phyloP scores from a whole-genome alignment of 352 stramenopile genomes.

The Globisporangium emineosum region DNA sequence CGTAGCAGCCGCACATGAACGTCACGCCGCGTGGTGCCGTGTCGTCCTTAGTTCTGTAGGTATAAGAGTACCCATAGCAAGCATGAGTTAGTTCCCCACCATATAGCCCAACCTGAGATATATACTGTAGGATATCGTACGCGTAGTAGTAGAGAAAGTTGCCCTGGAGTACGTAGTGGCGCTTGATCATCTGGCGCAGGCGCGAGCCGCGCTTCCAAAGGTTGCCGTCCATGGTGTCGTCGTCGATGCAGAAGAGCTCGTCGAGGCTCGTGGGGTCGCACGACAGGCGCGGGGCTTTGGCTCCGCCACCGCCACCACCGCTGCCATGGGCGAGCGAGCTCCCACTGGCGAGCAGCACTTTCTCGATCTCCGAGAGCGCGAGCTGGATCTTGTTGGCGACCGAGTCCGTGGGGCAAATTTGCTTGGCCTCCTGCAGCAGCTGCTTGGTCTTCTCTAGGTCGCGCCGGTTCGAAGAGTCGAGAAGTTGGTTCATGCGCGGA shows the following conservation, averaged over 20 bases:
- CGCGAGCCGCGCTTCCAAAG: constrained; percentile 78
- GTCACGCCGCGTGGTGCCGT: constrained; percentile 68
- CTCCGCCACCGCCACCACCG: neutral
- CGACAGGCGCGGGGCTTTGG: neutral
- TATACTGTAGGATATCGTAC: constrained; percentile 26
- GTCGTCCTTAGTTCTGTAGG: constrained; percentile 56
- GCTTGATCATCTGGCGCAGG: constrained; percentile 86
- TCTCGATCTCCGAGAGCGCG: constrained; percentile 45
- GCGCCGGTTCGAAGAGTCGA: constrained; percentile 33
- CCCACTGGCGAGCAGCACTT: constrained; percentile 18
- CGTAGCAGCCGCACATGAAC: constrained; percentile 81
- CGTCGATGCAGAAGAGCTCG: constrained; percentile 30
- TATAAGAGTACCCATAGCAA: neutral
- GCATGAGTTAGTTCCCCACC: neutral
- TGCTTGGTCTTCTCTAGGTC: constrained; percentile 54
- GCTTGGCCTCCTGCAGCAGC: constrained; percentile 50
- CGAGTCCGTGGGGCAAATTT: constrained; percentile 33
- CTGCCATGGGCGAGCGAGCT: constrained; percentile 5
- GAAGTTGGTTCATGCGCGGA: constrained; percentile 22
- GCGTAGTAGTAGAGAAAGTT: constrained; percentile 90
- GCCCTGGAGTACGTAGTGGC: constrained; percentile 82
- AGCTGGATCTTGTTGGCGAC: constrained; percentile 44
- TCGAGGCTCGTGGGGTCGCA: constrained; percentile 21
- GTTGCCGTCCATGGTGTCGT: constrained; percentile 44
- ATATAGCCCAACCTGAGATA: neutral